A percentile compares a stretch with the other conserved stretches of the same genome.
Evolutionary conservation across 2,329 filamentous ascomycete species (phyloP).

Genomic region (Neofusicoccum kwambonambiense): DNA sequence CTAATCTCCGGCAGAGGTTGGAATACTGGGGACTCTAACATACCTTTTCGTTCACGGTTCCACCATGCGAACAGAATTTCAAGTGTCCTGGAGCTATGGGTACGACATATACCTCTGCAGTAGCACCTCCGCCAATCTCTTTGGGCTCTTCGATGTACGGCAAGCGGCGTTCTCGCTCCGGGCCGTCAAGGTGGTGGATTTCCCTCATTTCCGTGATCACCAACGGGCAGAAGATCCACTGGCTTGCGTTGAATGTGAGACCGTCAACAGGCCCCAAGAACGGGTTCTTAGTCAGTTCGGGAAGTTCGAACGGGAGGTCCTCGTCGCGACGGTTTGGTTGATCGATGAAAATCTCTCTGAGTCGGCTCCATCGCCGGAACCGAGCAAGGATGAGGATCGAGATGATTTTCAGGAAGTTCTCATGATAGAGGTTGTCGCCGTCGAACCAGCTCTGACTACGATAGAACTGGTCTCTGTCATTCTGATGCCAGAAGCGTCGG

Average conservation of each 20-base stretch:
- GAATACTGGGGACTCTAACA: background rate
- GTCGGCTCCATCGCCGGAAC: conserved; percentile 10
- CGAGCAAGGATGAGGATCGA: conserved; percentile 6
- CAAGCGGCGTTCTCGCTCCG: background rate
- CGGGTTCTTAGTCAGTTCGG: background rate
- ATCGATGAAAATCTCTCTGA: conserved; percentile 13
- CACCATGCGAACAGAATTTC: background rate
- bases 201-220: conserved; percentile 8
- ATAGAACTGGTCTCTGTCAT: background rate
- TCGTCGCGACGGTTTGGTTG: background rate
- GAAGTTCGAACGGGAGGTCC: background rate
- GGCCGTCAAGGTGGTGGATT: background rate
- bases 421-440: background rate
- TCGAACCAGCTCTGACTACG: background rate
- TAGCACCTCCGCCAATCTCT: background rate
- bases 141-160: background rate
- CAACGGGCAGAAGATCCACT: conserved; percentile 17
- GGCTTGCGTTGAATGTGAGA: background rate
- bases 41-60: background rate
- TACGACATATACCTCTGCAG: background rate
- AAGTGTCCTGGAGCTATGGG: background rate
- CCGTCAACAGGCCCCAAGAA: background rate
- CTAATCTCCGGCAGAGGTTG: too few relatives aligned
- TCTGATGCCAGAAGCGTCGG: background rate
- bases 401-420: conserved; percentile 1